Evolutionary conservation across 331 rosid genomes (phyloP), one percentile per base, ranked within the genome.

Genomic region (Rhamnella rubrinervis): DNA sequence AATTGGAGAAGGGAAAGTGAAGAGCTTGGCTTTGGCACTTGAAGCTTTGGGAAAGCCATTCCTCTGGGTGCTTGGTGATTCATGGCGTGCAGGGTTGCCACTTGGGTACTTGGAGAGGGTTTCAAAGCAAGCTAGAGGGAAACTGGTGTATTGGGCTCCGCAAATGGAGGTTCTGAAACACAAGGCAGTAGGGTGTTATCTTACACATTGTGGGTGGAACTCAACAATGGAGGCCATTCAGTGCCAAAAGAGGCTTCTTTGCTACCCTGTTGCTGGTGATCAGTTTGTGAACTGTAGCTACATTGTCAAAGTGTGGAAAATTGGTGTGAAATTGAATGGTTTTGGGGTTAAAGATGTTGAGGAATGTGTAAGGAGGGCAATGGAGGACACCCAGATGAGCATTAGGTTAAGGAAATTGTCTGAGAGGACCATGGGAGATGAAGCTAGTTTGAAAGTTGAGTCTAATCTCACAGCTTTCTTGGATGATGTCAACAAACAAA

Each of bases 181-280:
- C 68, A 41, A 19, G n/a, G 80, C 87, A 2, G 88, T 88, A 15
- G 96, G 86, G 4, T 87, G 93, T 53, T 93, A 87, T 46, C 76
- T 93, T 23, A 85, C 98, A 1, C 98, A 93, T 17, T 93, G 98
- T 17, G 97, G 98, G 0, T 93, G 98, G 98, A 93, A 87, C 69
- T 93, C 98, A 25, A 93, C 89, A 20, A 63, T 90, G 86, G 97
- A 93, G 75, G 98, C 97, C 1, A 68, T 91, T 25, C 91, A 81
- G 46, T 88, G 73, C 69, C 80, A 47, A 16, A 88, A 87, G 73
- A 85, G 85, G 39, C 53, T 88, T 69, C 6, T 93, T 31, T 93
- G 98, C 49, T 90, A 78, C 62, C 98, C 96, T 0, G 80, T 91
- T 38, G 96, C 96, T 7, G 98, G 97, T 0, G 98, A 93, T 46